Evolutionary conservation across 306 rosid species (phyloP).

Genomic region (Rosa multiflora): DNA sequence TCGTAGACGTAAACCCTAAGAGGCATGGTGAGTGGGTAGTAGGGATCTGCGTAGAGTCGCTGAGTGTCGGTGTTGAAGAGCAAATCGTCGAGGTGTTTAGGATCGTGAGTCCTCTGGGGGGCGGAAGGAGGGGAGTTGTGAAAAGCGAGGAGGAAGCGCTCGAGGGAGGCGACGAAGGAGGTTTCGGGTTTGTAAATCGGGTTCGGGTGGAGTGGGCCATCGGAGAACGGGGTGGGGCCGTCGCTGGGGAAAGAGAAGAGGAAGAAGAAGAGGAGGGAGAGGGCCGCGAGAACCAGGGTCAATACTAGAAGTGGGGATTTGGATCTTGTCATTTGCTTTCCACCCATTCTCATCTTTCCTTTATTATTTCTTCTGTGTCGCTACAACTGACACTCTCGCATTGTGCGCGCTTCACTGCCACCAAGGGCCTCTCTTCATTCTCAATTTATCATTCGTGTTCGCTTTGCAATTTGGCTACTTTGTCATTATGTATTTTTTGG

Average conservation of each 20-base stretch:
- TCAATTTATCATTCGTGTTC: too few species aligned
- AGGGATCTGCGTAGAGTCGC: conserved; percentile 49
- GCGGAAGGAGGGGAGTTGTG: not conserved
- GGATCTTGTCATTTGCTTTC: conserved; percentile 47
- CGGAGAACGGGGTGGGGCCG: conserved; percentile 18
- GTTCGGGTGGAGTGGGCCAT: not conserved
- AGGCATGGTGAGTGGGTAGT: conserved; percentile 46
- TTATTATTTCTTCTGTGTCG: not conserved
- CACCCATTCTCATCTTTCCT: not conserved
- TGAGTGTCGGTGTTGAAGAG: conserved; percentile 26
- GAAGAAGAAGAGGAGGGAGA: conserved; percentile 47
- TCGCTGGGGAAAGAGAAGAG: conserved; percentile 31
- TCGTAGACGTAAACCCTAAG: conserved; percentile 80
- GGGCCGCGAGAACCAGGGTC: conserved; percentile 16
- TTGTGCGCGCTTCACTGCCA: not conserved
- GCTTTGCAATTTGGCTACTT: too few species aligned
- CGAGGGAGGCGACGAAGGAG: conserved; percentile 69
- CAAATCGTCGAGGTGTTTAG: conserved; percentile 42
- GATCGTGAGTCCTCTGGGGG: not conserved
- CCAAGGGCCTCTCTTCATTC: not conserved
- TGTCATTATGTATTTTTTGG: too few species aligned
- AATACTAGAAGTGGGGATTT: conserved; percentile 50
- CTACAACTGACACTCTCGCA: conserved; percentile 31
- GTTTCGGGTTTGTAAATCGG: conserved; percentile 42
- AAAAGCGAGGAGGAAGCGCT: conserved; percentile 65